Evolutionary conservation across 1,284 basidiomycete species (phyloP).

Genomic region (Austropuccinia psidii): DNA sequence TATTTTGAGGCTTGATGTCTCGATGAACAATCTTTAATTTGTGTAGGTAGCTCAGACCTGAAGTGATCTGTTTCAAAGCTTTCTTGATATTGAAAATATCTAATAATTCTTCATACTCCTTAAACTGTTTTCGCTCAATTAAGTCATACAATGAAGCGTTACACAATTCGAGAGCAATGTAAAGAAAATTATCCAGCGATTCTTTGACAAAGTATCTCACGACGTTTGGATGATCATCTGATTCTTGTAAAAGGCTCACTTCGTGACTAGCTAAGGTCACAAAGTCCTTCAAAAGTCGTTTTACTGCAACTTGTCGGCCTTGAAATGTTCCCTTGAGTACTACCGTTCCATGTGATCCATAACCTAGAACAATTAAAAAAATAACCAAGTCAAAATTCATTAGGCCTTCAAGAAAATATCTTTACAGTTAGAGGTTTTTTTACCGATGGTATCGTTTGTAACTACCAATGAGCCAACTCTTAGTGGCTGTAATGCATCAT

Average conservation of each 20-base stretch:
- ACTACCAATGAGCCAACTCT: slow-evolving; percentile 40
- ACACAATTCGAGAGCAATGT: slow-evolving; percentile 94
- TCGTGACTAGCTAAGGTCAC: slow-evolving; percentile 89
- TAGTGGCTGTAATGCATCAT: too few relatives aligned
- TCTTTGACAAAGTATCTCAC: slow-evolving; percentile 97
- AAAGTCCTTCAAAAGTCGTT: slow-evolving; percentile 89
- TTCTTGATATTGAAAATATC: slow-evolving; percentile 76
- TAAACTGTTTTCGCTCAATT: slow-evolving; percentile 55
- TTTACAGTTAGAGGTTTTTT: neutral
- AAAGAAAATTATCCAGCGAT: slow-evolving; percentile 81
- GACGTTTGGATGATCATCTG: slow-evolving; percentile 96
- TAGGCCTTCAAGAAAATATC: neutral
- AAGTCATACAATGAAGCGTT: slow-evolving; percentile 89
- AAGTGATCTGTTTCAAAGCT: slow-evolving; percentile 76
- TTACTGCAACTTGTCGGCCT: slow-evolving; percentile 91
- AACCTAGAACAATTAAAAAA: slow-evolving; percentile 56
- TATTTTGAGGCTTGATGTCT: slow-evolving; percentile 98
- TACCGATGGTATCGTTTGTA: slow-evolving; percentile 43
- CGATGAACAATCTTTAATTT: slow-evolving; percentile 92
- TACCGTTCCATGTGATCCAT: slow-evolving; percentile 92
- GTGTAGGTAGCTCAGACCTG: slow-evolving; percentile 82
- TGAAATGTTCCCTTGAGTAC: slow-evolving; percentile 90
- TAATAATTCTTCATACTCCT: slow-evolving; percentile 54
- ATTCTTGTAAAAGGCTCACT: slow-evolving; percentile 86
- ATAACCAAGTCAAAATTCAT: neutral